Conservation (phyloP, 345 rosid genomes). For the Orychophragmus violaceus region DNA sequence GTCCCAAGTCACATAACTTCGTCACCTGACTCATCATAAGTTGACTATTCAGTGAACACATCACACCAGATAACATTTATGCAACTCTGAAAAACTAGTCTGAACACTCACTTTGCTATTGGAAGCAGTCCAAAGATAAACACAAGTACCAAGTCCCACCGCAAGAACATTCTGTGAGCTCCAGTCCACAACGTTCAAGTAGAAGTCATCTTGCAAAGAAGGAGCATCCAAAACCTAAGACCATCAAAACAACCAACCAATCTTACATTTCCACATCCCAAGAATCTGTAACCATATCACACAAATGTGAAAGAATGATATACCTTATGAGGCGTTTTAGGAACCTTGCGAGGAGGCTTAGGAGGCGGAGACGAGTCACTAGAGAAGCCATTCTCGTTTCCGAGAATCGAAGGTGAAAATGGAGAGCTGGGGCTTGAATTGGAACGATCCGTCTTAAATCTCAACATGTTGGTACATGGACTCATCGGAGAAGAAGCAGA, state of each 20-base stretch:
- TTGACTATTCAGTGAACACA: not conserved
- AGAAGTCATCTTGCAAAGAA: no score
- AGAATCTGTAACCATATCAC: not conserved
- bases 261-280: not conserved
- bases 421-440: conserved; percentile 75
- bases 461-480: conserved; percentile 71
- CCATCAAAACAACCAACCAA: no score
- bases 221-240: no score
- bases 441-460: conserved; percentile 67
- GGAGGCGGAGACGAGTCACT: no score
- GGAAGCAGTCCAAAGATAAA: conserved; percentile 93
- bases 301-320: not conserved
- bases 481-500: conserved; percentile 71
- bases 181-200: no score
- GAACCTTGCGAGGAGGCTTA: no score
- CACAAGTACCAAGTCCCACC: conserved; percentile 93
- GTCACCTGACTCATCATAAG: conserved; percentile 8
- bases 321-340: no score
- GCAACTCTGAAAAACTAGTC: no score
- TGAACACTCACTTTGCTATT: conserved; percentile 69
- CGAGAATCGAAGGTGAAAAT: conserved; percentile 68
- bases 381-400: no score
- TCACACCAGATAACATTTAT: not conserved
- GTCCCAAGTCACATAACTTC: conserved; percentile 88
- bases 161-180: no score